Conservation (phyloP, 2,329 filamentous ascomycete species). For the Xenoacremonium recifei region DNA sequence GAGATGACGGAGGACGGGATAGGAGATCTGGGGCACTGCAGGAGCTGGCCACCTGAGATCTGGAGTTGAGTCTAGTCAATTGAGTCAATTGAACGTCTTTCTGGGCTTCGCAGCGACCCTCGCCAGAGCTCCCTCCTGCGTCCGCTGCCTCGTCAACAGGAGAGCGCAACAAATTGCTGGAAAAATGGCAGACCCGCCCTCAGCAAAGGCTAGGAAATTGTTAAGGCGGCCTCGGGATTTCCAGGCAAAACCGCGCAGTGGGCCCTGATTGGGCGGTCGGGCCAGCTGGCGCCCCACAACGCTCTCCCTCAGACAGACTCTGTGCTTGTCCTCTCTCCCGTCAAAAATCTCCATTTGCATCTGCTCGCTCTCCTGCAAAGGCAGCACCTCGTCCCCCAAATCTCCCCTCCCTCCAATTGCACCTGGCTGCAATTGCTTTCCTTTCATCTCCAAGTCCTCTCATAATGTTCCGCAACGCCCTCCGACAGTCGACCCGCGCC, state of each 20-base stretch:
- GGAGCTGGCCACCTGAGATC: not conserved
- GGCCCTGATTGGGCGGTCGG: constrained; percentile 32
- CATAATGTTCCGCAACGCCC: constrained; percentile 96
- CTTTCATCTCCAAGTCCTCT: constrained; percentile 49
- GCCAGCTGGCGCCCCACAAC: constrained; percentile 34
- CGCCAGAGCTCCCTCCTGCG: no score
- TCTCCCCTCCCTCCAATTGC: constrained; percentile 64
- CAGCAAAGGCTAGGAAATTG: constrained; percentile 30
- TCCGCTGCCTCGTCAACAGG: not conserved
- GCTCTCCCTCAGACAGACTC: constrained; percentile 40
- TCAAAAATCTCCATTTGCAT: constrained; percentile 47
- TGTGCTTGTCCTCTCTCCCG: constrained; percentile 37
- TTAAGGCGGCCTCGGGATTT: constrained; percentile 38
- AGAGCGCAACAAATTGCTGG: not conserved
- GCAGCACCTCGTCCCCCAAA: constrained; percentile 50
- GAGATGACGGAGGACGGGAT: not conserved
- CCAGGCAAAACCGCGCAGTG: constrained; percentile 38
- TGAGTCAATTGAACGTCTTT: no score
- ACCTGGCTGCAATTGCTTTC: constrained; percentile 61
- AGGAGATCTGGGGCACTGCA: not conserved
- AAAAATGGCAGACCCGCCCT: not conserved
- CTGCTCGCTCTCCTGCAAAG: constrained; percentile 45
- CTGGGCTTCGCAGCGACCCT: no score
- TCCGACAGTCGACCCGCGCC: constrained; percentile 94
- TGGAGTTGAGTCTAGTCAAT: no score